A percentile compares a stretch with the other conserved stretches of the same genome.
These are phyloP conservation scores for Fomitopsis serialis DNA, from an alignment of 768 basidiomycete genomes.

Conservation along the genomic window DNA sequence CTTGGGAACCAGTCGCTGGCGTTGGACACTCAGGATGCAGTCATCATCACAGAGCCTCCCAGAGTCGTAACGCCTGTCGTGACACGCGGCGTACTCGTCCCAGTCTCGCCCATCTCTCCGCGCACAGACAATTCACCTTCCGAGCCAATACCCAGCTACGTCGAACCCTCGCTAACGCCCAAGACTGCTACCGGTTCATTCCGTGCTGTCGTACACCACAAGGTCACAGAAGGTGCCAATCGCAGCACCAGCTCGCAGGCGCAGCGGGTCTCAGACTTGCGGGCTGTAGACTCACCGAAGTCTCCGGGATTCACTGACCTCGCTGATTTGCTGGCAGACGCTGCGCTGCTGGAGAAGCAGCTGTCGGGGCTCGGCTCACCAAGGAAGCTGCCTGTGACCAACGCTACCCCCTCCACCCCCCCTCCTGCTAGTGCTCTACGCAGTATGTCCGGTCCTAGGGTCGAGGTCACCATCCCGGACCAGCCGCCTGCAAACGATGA, in stretches of 20 bases:
- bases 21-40: slow-evolving; percentile 6
- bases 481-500: not conserved
- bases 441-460: not conserved
- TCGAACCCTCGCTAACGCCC: slow-evolving; percentile 16
- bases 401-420: slow-evolving; percentile 12
- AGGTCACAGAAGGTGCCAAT: slow-evolving; percentile 14
- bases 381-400: slow-evolving; percentile 7
- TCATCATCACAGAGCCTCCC: slow-evolving; percentile 15
- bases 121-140: slow-evolving; percentile 1
- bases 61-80: slow-evolving; percentile 10
- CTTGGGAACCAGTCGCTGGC: slow-evolving; percentile 7
- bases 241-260: not conserved
- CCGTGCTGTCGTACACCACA: slow-evolving; percentile 28
- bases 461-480: not conserved
- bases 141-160: slow-evolving; percentile 7
- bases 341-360: slow-evolving; percentile 22
- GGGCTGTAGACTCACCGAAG: slow-evolving; percentile 5
- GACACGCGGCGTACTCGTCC: slow-evolving; percentile 8
- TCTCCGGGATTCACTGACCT: slow-evolving; percentile 22
- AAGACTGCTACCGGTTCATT: slow-evolving; percentile 21
- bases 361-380: slow-evolving; percentile 14
- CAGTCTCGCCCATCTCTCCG: slow-evolving; percentile 11
- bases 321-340: slow-evolving; percentile 17
- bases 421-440: not conserved
- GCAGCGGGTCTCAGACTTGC: not conserved